A percentile compares a stretch with the other conserved stretches of the same genome.
Conservation (phyloP, 2,329 filamentous ascomycete species). For the Penicillium sp. region DNA sequence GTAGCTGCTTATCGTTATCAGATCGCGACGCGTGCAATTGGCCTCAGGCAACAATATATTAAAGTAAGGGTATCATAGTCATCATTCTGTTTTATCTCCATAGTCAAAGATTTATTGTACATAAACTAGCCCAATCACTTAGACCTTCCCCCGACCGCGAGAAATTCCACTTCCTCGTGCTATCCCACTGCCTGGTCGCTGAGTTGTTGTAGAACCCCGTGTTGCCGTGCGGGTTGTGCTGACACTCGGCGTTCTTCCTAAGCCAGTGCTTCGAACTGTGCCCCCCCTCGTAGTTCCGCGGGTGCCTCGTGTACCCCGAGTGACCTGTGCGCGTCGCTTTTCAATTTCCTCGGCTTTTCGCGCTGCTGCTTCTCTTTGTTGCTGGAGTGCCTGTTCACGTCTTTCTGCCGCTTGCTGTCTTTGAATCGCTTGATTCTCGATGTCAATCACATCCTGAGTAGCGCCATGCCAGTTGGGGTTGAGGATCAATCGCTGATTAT, state of each 20-base stretch:
- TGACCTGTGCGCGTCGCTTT: conserved; percentile 36
- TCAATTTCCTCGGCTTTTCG: conserved; percentile 52
- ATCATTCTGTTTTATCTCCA: conserved; percentile 23
- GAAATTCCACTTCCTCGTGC: conserved; percentile 36
- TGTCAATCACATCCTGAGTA: conserved; percentile 77
- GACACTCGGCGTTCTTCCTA: conserved; percentile 38
- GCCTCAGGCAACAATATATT: conserved; percentile 13
- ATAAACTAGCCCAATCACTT: conserved; percentile 9
- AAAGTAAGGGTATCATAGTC: conserved; percentile 5
- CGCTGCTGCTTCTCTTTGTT: conserved; percentile 67
- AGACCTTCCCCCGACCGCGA: conserved; percentile 35
- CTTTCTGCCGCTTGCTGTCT: conserved; percentile 76
- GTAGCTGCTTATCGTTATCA: conserved; percentile 9
- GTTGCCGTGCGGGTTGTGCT: conserved; percentile 30
- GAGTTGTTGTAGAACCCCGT: conserved; percentile 32
- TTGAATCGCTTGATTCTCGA: conserved; percentile 73
- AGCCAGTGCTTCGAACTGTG: conserved; percentile 32
- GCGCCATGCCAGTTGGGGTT: conserved; percentile 88
- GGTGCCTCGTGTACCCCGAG: conserved; percentile 31
- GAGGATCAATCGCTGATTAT: conserved; percentile 88
- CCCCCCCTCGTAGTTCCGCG: conserved; percentile 37
- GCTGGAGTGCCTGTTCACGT: conserved; percentile 73
- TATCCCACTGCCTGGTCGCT: conserved; percentile 41
- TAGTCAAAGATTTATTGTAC: conserved; percentile 18
- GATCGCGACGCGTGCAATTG: conserved; percentile 13